These are phyloP conservation scores for Phaseolus coccineus DNA, from an alignment of 331 rosid species.

Conservation along the genomic window DNA sequence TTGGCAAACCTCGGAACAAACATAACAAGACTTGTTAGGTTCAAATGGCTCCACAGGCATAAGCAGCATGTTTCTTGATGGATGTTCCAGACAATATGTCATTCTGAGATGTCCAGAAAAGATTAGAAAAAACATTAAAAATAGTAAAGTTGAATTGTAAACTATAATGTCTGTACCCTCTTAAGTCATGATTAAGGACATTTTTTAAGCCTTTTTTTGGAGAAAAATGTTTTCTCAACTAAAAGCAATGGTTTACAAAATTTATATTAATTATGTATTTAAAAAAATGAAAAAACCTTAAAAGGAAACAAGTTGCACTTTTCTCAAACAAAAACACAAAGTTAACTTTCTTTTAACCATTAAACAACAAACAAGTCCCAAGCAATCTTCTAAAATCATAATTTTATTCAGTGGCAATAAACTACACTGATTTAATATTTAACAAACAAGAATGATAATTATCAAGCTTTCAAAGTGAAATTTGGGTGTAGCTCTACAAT, in stretches of 20 bases:
- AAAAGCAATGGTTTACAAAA: neutral
- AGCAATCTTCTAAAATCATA: neutral
- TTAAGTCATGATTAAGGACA: neutral
- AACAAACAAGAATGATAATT: constrained; percentile 12
- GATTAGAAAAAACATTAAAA: constrained; percentile 24
- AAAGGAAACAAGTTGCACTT: neutral
- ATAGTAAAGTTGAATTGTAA: constrained; percentile 11
- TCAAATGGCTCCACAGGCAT: constrained; percentile 99
- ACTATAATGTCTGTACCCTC: neutral
- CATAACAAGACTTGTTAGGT: constrained; percentile 92
- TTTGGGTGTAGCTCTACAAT: neutral
- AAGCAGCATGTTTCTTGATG: constrained; percentile 82
- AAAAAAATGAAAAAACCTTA: neutral
- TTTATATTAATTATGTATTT: neutral
- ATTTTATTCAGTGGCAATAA: neutral
- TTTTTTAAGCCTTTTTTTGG: neutral
- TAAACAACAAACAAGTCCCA: neutral
- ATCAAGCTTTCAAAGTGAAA: constrained; percentile 28
- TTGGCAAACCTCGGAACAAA: constrained; percentile 85
- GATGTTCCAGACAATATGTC: constrained; percentile 97
- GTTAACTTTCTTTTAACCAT: neutral
- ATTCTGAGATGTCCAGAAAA: constrained; percentile 57
- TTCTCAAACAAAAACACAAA: neutral
- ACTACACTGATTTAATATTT: neutral
- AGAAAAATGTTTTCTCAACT: neutral